These are phyloP conservation scores for Fusarium sp. DNA, from an alignment of 2,329 filamentous ascomycete genomes.

Conservation along the genomic window DNA sequence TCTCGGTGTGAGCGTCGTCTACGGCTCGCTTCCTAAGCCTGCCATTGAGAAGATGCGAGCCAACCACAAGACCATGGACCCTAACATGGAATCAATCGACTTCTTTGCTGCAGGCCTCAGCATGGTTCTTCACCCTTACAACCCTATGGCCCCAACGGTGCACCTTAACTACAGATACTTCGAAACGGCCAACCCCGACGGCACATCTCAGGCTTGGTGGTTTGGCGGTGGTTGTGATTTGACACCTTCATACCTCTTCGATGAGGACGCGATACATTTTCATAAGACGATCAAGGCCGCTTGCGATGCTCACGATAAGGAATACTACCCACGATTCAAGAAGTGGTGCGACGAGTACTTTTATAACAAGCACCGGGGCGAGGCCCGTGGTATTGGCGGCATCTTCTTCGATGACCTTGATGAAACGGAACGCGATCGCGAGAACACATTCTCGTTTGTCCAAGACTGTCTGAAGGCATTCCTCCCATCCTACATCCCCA, in stretches of 20 bases:
- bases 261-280: constrained; percentile 97
- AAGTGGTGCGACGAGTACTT: constrained; percentile 99
- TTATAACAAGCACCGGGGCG: constrained; percentile 88
- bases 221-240: constrained; percentile 96
- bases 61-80: constrained; percentile 90
- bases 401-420: constrained; percentile 99
- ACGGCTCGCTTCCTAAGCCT: constrained; percentile 86
- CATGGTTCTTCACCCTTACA: constrained; percentile 90
- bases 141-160: constrained; percentile 97
- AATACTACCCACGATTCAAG: constrained; percentile 95
- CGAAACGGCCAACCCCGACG: constrained; percentile 89
- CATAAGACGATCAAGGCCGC: constrained; percentile 91
- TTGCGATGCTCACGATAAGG: constrained; percentile 92
- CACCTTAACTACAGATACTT: constrained; percentile 99
- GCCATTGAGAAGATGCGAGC: constrained; percentile 94
- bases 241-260: constrained; percentile 93
- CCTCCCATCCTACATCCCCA: constrained; percentile 89
- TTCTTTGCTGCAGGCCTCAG: constrained; percentile 97
- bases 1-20: constrained; percentile 94
- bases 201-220: constrained; percentile 91
- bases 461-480: constrained; percentile 88
- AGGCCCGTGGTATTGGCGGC: constrained; percentile 88
- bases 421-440: constrained; percentile 83
- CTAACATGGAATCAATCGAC: constrained; percentile 82
- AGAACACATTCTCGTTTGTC: constrained; percentile 89